Base-by-base conservation (phyloP, 768 basidiomycete genomes). In the Calvatia gigantea region DNA sequence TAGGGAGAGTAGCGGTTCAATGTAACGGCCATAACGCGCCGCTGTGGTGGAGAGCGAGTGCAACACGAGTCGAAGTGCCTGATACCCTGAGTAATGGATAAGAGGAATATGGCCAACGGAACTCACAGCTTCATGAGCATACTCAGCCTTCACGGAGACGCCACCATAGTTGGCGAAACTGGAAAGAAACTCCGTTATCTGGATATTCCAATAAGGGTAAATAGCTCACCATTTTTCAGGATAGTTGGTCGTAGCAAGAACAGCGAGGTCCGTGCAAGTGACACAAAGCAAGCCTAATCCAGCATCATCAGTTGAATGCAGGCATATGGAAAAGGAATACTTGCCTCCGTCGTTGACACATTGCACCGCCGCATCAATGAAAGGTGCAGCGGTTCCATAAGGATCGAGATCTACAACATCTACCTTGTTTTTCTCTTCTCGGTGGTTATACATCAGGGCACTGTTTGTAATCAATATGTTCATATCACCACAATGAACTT, bases 401-500 rank as follows among this genome's bases (percentile, higher is more conserved):
- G 97, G 97, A 67, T 99, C 97, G 25, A 99, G 80, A 68, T 99
- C 97, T n/a, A 99, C 86, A 27, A 91, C 91, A 60, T 98, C 95
- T 17, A 98, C 94, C 2, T 87, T 83, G 9, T 77, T 71, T 43
- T 76, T 79, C 49, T 86, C 85, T 27, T 83, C 75, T 35, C 94
- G 86, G 65, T 94, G 94, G 44, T 79, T 80, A 66, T 97, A 98
- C 91, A 99, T 94, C 48, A 94, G 73, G 23, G 49, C 15, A 43
- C 44, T 52, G 46, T 51, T 44, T 47, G 23, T 23, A 31, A 51
- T 29, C 14, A 33, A 51, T 33, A 4, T 32, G 38, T 46, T 57
- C 41, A 11, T 27, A n/a, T 5, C 38, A 58, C 42, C 29, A 38
- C 17, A 29, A 27, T 23, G 15, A 14, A 54, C 11, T 6, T 27